These are phyloP conservation scores for Aleurites moluccanus DNA, from an alignment of 441 rosid genomes.

Conservation along the genomic window DNA sequence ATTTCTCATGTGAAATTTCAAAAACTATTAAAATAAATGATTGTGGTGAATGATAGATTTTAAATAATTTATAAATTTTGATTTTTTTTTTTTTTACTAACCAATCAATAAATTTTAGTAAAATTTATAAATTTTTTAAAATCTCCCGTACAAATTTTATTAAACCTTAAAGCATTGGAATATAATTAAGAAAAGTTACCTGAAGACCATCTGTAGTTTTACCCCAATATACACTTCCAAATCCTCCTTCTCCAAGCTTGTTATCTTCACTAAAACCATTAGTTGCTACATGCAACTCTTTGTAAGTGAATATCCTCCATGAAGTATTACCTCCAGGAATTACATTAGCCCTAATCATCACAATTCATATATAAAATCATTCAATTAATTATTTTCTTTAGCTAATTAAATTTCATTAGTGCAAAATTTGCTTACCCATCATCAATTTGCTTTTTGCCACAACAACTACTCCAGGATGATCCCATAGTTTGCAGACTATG, in stretches of 20 bases:
- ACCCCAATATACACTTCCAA: slow-evolving; percentile 97
- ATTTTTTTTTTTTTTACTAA: too few relatives aligned
- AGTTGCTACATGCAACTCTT: slow-evolving; percentile 81
- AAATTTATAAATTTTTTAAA: too few relatives aligned
- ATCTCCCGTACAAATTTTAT: too few relatives aligned
- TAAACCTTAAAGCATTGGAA: background rate
- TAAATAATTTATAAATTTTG: too few relatives aligned
- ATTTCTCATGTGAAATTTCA: too few relatives aligned
- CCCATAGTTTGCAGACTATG: slow-evolving; percentile 40
- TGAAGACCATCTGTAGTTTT: slow-evolving; percentile 90
- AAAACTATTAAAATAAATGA: too few relatives aligned
- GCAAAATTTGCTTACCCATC: slow-evolving; percentile 35
- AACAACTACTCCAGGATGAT: slow-evolving; percentile 51
- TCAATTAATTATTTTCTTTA: background rate
- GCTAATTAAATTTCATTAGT: background rate
- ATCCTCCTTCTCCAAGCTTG: slow-evolving; percentile 91
- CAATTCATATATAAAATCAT: background rate
- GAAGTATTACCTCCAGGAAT: slow-evolving; percentile 27
- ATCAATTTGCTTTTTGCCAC: slow-evolving; percentile 43
- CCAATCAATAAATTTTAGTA: too few relatives aligned
- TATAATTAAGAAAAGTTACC: slow-evolving; percentile 35
- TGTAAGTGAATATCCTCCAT: slow-evolving; percentile 80
- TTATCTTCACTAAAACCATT: slow-evolving; percentile 91
- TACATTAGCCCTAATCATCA: slow-evolving; percentile 17
- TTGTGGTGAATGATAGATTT: too few relatives aligned